Evolutionary conservation across 768 basidiomycete species (phyloP).

Genomic region (Nevesoporus exiguus): DNA sequence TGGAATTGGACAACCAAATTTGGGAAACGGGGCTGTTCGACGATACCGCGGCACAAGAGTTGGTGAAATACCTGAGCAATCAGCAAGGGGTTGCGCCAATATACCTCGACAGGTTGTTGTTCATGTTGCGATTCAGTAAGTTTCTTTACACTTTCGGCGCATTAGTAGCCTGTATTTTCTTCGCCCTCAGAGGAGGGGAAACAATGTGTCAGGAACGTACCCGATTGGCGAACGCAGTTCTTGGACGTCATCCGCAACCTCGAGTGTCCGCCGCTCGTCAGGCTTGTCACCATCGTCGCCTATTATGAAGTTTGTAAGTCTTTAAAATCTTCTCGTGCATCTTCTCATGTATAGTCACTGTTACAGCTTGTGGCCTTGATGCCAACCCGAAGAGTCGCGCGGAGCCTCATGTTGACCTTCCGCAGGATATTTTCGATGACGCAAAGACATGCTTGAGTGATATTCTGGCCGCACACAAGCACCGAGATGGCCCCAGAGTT

Average conservation of each 20-base stretch:
- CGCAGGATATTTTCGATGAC: constrained; percentile 3
- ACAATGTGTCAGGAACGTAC: constrained; percentile 16
- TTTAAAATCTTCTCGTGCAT: too few species aligned
- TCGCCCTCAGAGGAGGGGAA: constrained; percentile 17
- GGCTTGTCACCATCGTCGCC: constrained; percentile 21
- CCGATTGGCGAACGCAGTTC: constrained; percentile 11
- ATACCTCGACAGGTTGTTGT: constrained; percentile 10
- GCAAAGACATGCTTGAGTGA: constrained; percentile 11
- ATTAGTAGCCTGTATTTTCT: not conserved
- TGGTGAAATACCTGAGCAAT: constrained; percentile 10
- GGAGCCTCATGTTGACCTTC: not conserved
- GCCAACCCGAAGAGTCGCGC: not conserved
- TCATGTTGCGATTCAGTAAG: constrained; percentile 24
- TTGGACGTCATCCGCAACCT: constrained; percentile 6
- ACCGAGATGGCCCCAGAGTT: constrained; percentile 18
- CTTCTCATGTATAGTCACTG: not conserved
- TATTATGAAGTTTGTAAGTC: constrained; percentile 22
- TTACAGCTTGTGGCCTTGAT: constrained; percentile 8
- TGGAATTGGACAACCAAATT: constrained; percentile 4
- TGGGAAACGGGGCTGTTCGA: constrained; percentile 26
- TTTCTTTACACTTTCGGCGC: not conserved
- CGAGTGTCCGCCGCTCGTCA: constrained; percentile 16
- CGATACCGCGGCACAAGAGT: constrained; percentile 11
- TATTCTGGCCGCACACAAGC: constrained; percentile 8
- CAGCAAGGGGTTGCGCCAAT: constrained; percentile 11